Base-by-base conservation (phyloP, 2,329 filamentous ascomycete genomes). In the Amauroascus verrucosus region DNA sequence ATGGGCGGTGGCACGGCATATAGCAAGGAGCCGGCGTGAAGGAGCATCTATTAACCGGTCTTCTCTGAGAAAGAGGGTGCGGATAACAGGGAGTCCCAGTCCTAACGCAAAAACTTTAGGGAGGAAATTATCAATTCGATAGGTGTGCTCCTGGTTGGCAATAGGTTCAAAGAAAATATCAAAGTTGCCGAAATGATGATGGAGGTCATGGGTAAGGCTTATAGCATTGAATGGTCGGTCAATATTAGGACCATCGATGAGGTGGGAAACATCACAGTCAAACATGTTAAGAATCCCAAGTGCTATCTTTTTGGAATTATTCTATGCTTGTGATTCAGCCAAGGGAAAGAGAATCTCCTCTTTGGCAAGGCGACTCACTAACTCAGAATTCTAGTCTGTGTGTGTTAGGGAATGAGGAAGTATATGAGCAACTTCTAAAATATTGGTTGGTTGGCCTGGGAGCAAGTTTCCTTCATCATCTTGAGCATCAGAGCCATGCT, bases 241-340 rank as follows among this genome's bases (percentile, higher is more conserved):
- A 52, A 72, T 71, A 14, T 70, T 61, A 32, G 53, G 50, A 41
- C 70, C 69, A 38, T 72, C 61, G 47, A 73, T 71, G 1, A 72
- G 47, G 56, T 66, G 59, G 2, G 56, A 59, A 22, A 68, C 62
- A 43, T 65, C 67, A 28, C 38, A 55, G 55, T 74, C 70, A 56
- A 73, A 71, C 67, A 73, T 72, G 28, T 72, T 69, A 2, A 72
- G 64, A 44, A 72, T 65, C 24, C 57, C 56, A 7, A 73, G 59
- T 9, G 68, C 65, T 0, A 63, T 59, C 60, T 65, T 55, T 57
- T 65, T 65, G 14, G 62, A 64, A 24, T 59, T 54, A 46, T 46
- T 45, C 61, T 61, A 58, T 56, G 43, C 3, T 9, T 30, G 24
- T 32, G 8, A 9, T 46, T 46, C 11, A 20, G 28, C 28, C n/a